phyloP scores from a whole-genome alignment of 148 eudicot genomes.

The Nyssa sinensis region DNA sequence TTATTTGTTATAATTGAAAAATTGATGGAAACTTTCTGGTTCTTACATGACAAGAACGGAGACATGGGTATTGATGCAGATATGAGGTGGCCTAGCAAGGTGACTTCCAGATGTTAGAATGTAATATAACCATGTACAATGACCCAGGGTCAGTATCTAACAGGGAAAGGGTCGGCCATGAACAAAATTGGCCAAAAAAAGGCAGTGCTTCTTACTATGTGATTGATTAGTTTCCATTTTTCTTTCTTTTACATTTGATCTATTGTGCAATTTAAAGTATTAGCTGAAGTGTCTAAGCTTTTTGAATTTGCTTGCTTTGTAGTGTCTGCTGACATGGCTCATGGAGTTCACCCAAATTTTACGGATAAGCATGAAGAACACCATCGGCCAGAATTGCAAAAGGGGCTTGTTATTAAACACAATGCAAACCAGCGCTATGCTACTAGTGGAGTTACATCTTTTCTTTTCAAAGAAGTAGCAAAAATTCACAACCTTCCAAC shows the following conservation, averaged over 20 bases:
- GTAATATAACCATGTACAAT: neutral
- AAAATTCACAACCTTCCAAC: conserved; percentile 78
- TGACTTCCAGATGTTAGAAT: too few species aligned
- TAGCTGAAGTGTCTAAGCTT: neutral
- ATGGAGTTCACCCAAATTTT: conserved; percentile 97
- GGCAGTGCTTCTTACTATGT: neutral
- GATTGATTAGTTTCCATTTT: too few species aligned
- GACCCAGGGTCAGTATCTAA: neutral
- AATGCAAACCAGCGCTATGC: conserved; percentile 99
- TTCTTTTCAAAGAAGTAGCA: conserved; percentile 93
- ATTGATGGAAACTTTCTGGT: neutral
- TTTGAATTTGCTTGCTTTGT: conserved; percentile 9
- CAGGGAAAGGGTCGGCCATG: neutral
- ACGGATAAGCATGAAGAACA: conserved; percentile 89
- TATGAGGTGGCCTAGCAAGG: too few species aligned
- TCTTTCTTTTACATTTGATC: neutral
- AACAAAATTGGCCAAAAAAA: neutral
- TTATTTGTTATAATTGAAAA: too few species aligned
- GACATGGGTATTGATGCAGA: too few species aligned
- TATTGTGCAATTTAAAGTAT: neutral
- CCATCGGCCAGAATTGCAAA: conserved; percentile 86
- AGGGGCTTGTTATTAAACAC: conserved; percentile 94
- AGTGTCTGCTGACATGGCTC: conserved; percentile 99
- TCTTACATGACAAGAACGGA: too few species aligned
- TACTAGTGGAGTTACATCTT: conserved; percentile 86